Conservation (phyloP, 1,284 basidiomycete genomes). For the Sporisorium scitamineum region DNA sequence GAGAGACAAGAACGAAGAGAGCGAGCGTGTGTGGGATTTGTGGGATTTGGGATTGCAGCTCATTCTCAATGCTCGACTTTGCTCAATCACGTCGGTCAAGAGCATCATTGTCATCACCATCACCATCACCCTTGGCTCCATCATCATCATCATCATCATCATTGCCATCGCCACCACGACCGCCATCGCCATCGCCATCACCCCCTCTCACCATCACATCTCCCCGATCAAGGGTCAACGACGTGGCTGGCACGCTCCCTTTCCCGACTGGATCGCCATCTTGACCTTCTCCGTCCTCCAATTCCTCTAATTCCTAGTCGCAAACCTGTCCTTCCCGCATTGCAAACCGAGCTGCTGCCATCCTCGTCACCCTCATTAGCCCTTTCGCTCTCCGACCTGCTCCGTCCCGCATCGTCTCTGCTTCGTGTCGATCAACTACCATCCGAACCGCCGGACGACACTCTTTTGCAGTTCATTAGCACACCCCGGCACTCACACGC, state of each 20-base stretch:
- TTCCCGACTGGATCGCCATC: background rate
- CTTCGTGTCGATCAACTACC: too few species aligned
- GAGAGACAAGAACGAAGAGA: background rate
- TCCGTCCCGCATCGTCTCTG: background rate
- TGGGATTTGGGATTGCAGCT: background rate
- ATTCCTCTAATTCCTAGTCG: background rate
- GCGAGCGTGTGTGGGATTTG: background rate
- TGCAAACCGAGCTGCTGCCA: background rate
- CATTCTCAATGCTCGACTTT: background rate
- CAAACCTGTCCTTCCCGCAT: background rate
- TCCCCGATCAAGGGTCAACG: background rate
- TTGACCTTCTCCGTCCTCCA: background rate
- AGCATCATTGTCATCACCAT: background rate
- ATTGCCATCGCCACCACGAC: background rate
- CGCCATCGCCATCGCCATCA: background rate
- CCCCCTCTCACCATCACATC: background rate
- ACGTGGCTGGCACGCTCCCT: background rate
- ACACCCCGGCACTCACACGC: background rate
- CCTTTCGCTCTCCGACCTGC: background rate
- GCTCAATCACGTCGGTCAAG: background rate
- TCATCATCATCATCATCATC: background rate
- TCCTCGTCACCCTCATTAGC: background rate
- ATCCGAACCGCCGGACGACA: background rate
- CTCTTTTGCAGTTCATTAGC: background rate
- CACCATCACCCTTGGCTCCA: background rate